phyloP scores from a whole-genome alignment of 768 basidiomycete species.

The Lactifluus hygrophoroides region DNA sequence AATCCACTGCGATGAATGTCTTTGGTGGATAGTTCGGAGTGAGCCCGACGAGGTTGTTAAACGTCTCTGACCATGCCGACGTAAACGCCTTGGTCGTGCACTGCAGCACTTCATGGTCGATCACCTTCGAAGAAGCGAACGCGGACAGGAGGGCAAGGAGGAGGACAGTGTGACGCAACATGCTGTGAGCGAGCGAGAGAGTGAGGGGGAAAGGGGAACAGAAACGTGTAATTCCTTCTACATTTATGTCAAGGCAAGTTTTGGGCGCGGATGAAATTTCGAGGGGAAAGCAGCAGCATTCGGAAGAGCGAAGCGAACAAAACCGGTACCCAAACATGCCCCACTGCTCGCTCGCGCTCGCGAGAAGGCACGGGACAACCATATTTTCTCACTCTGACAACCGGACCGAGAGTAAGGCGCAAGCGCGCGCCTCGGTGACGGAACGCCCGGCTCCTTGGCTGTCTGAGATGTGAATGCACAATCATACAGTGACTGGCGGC shows the following conservation, averaged over 20 bases:
- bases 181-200: not conserved
- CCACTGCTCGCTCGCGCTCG: not conserved
- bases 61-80: conserved; percentile 9
- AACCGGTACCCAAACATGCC: not conserved
- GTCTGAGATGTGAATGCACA: not conserved
- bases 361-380: not conserved
- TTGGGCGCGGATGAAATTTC: not conserved
- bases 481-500: not conserved
- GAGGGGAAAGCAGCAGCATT: not conserved
- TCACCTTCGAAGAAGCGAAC: not conserved
- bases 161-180: not conserved
- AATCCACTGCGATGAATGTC: conserved; percentile 14
- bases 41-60: conserved; percentile 10
- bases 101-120: conserved; percentile 12
- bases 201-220: not conserved
- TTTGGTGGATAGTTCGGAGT: conserved; percentile 8
- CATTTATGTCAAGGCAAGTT: not conserved
- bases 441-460: not conserved
- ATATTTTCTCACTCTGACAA: not conserved
- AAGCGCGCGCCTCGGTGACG: not conserved
- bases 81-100: conserved; percentile 17
- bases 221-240: not conserved
- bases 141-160: not conserved
- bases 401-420: not conserved
- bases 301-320: conserved; percentile 2